Percentiles rank a stretch among this genome's conserved stretches.
These are phyloP conservation scores for Colletotrichum australisinense DNA, from an alignment of 2,329 filamentous ascomycete species.

Conservation along the genomic window DNA sequence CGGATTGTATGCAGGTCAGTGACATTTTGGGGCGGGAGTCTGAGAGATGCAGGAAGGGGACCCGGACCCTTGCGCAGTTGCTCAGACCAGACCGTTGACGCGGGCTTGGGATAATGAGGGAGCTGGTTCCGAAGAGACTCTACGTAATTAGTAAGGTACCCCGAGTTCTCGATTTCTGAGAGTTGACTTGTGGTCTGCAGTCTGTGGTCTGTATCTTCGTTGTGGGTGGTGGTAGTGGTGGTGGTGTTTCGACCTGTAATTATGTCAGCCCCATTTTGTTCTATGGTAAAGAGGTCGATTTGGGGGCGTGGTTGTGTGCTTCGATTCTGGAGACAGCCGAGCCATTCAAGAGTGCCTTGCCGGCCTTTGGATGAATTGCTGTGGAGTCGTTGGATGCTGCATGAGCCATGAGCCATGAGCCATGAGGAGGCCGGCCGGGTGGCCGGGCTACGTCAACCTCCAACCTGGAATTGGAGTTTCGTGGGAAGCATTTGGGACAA, in stretches of 20 bases:
- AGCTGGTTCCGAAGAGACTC: background rate
- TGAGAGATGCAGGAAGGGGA: conserved; percentile 8
- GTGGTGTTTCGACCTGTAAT: background rate
- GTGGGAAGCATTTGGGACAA: background rate
- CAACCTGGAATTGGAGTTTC: background rate
- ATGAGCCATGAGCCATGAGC: background rate
- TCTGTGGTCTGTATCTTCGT: background rate
- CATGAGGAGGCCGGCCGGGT: background rate
- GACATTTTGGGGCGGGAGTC: background rate
- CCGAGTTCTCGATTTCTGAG: background rate
- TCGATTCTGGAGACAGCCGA: background rate
- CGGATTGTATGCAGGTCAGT: conserved; percentile 4
- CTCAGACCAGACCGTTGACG: conserved; percentile 6
- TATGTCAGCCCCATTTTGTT: conserved; percentile 4
- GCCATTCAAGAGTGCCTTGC: background rate
- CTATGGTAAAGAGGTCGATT: background rate
- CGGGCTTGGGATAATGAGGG: conserved; percentile 6
- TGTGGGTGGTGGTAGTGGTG: background rate
- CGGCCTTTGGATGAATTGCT: background rate
- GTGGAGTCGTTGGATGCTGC: background rate
- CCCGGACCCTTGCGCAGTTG: background rate
- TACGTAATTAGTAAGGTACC: background rate
- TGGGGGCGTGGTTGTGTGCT: background rate
- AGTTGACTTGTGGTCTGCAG: background rate
- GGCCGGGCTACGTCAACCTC: background rate